Evolutionary conservation across 805 yeast species (phyloP).

Genomic region (Starmerella roubikii): DNA sequence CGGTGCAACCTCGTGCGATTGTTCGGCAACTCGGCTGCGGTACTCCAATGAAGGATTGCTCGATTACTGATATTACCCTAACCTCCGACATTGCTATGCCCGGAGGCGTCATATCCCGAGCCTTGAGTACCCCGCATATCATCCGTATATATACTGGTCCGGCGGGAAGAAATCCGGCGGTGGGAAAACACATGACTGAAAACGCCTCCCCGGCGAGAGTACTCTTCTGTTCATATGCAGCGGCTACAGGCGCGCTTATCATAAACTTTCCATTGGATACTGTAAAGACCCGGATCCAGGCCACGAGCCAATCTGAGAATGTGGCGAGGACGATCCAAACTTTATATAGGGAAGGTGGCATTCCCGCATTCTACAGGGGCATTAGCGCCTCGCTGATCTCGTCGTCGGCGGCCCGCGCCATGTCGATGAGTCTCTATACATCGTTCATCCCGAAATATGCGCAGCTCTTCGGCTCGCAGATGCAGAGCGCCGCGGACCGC

Average conservation of each 20-base stretch:
- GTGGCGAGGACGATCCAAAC: constrained; percentile 43
- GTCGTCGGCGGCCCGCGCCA: constrained; percentile 29
- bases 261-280: constrained; percentile 80
- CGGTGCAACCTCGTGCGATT: too few relatives aligned
- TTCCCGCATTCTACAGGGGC: constrained; percentile 62
- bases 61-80: too few relatives aligned
- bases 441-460: constrained; percentile 15
- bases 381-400: constrained; percentile 59
- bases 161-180: too few relatives aligned
- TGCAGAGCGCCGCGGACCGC: constrained; percentile 13
- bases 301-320: constrained; percentile 39
- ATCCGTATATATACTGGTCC: too few relatives aligned
- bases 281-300: constrained; percentile 76
- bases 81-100: too few relatives aligned
- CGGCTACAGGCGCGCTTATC: constrained; percentile 20
- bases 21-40: too few relatives aligned
- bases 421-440: constrained; percentile 20
- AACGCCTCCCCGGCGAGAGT: constrained; percentile 9
- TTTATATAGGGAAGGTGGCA: constrained; percentile 50
- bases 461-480: constrained; percentile 8
- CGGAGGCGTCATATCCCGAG: too few relatives aligned
- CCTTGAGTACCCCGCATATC: too few relatives aligned
- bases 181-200: neutral
- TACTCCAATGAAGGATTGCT: too few relatives aligned
- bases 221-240: constrained; percentile 16